Evolutionary conservation across 345 rosid genomes (phyloP), one percentile per base, ranked within the genome.

Genomic region (Turnera subulata): DNA sequence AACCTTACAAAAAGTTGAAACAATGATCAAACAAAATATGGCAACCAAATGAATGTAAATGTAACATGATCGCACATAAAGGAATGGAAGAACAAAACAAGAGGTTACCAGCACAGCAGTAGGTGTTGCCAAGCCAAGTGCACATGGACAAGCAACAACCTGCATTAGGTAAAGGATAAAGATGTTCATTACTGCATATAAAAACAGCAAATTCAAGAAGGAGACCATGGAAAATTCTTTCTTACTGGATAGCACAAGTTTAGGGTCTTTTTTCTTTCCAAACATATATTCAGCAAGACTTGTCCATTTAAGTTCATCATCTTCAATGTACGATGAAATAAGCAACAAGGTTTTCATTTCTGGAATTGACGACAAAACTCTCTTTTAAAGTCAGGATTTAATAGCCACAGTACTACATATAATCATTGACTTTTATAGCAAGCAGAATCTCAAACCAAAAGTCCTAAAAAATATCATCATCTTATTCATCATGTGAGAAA

Each of bases 81-180:
- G 55, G 56, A 56, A 52, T 21, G 58, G 43, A 1, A 6, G 55
- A n/a, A 45, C 55, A 40, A 43, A 42, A 24, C 62, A 59, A 69
- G 62, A 66, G 19, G 40, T 58, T 82, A 88, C 96, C 83, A 92
- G 84, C 82, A 92, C 91, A 50, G 98, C 98, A 38, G 98, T 92
- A 53, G 98, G 98, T 38, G 98, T 89, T 64, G 98, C 96, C 72
- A 92, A 78, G 69, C 98, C 98, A 57, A 92, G 95, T 60, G 98
- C 98, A 73, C 98, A 86, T 48, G 98, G 98, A 83, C 98, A 92
- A 68, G 98, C 96, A 77, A 89, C 77, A 73, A 92, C 98, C 98
- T 92, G 80, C 39, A 63, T 55, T 65, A 64, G 68, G 26, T 38
- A 61, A 20, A 2, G 46, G 29, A 53, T 56, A 29, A 4, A 29